These are phyloP conservation scores for Pseudogymnoascus pannorum DNA, from an alignment of 2,329 filamentous ascomycete species.

Conservation along the genomic window DNA sequence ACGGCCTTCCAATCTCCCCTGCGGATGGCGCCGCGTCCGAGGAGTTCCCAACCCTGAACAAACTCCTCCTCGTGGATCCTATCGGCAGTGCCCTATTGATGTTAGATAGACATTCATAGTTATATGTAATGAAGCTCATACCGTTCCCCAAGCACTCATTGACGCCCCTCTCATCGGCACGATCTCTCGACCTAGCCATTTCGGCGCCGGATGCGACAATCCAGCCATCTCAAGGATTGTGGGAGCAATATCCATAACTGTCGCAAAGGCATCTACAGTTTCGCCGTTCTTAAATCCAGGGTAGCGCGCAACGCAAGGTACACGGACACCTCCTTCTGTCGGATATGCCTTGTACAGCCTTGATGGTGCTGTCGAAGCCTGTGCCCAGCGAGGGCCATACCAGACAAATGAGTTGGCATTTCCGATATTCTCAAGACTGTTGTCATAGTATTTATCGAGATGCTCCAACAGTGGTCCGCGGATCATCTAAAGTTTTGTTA, in stretches of 20 bases:
- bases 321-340: constrained; percentile 34
- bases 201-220: constrained; percentile 32
- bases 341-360: constrained; percentile 36
- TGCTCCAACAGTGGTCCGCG: not conserved
- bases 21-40: constrained; percentile 43
- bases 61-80: constrained; percentile 43
- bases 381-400: constrained; percentile 34
- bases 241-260: constrained; percentile 36
- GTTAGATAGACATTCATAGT: constrained; percentile 9
- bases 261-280: constrained; percentile 31
- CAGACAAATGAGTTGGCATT: constrained; percentile 40
- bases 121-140: not conserved
- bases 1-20: constrained; percentile 51
- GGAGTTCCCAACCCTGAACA: constrained; percentile 50
- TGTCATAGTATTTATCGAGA: constrained; percentile 35
- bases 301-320: constrained; percentile 32
- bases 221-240: constrained; percentile 37
- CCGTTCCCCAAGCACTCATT: constrained; percentile 33
- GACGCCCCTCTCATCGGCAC: constrained; percentile 45
- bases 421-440: constrained; percentile 40
- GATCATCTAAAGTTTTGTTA: constrained; percentile 27
- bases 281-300: constrained; percentile 15
- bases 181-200: constrained; percentile 39
- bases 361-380: constrained; percentile 37
- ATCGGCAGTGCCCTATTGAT: constrained; percentile 24